Percentiles rank a stretch among this genome's conserved stretches.
Evolutionary conservation across 768 basidiomycete genomes (phyloP).

Genomic region (Psilocybe azurescens): DNA sequence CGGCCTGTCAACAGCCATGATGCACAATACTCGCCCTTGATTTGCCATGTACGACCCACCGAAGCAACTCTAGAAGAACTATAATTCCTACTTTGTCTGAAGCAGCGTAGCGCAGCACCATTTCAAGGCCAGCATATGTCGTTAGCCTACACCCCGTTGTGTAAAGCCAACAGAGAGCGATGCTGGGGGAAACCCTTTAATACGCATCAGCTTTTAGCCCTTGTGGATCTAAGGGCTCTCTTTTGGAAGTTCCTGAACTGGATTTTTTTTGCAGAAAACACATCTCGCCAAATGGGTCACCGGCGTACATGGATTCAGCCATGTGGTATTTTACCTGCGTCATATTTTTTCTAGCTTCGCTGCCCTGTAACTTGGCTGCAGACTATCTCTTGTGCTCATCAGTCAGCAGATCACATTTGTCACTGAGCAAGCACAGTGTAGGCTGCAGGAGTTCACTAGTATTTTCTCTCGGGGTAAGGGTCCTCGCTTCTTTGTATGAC

Average conservation of each 20-base stretch:
- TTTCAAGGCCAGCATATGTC: no score
- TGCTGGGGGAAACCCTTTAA: no score
- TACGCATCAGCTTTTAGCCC: no score
- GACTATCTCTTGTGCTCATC: constrained; percentile 1
- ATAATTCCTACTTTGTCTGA: background rate
- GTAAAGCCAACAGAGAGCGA: no score
- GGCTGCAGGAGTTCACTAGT: background rate
- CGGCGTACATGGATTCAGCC: background rate
- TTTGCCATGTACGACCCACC: background rate
- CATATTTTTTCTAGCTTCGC: background rate
- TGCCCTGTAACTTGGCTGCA: background rate
- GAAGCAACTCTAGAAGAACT: background rate
- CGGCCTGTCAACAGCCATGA: constrained; percentile 11
- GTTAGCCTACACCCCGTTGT: no score
- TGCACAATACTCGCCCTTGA: background rate
- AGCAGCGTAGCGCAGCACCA: no score
- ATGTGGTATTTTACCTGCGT: constrained; percentile 4
- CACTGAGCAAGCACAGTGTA: background rate
- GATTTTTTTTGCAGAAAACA: constrained; percentile 4
- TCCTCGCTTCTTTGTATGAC: background rate
- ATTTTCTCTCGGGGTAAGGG: background rate
- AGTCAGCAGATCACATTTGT: constrained; percentile 7
- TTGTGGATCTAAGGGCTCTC: background rate
- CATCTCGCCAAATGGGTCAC: background rate
- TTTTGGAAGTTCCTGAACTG: background rate